Base-by-base conservation (phyloP, 306 rosid species). In the Parietaria judaica region DNA sequence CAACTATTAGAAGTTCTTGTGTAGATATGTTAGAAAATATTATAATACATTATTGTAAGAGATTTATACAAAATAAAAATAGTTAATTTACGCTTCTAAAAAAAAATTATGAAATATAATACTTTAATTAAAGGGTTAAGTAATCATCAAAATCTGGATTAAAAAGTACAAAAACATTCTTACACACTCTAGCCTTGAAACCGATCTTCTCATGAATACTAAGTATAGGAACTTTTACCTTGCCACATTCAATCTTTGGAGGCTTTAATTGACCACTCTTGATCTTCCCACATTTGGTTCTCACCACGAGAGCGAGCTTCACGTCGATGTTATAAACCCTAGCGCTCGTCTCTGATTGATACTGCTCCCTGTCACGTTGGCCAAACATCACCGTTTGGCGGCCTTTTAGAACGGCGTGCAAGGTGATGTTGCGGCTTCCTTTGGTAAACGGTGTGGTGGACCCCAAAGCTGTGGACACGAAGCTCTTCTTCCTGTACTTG, bases 251-350 rank as follows among this genome's bases (percentile, higher is more conserved):
- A 49, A 49, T 49, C 53, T 49, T 49, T 5, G 53, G 53, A 49
- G 53, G 53, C 6, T 49, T 49, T 1, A 49, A 49, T n/a, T 11
- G 15, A 49, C 53, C 53, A n/a, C 53, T 49, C 49, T 38, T 58
- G 8, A 58, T 36, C 43, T 58, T 58, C 6, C 49, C 49, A 38
- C 6, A 58, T 36, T 58, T 14, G 16, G 46, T 58, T 36, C 48
- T 38, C 15, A 58, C 63, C 14, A 9, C 38, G 10, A 58, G 63
- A 12, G 48, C 15, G 12, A 58, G 34, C 63, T 58, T 58, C 15
- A 14, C 39, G 15, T 36, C 48, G 10, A 38, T 14, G 15, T 16
- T 58, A 58, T 38, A 58, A 38, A 58, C 62, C 63, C 49, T 43
- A 58, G 5, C 16, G n/a, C 35, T 58, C 23, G 14, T 58, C 39